A percentile compares a stretch with the other conserved stretches of the same genome.
phyloP scores from a whole-genome alignment of 371 early-diverging fungal genomes.

The Mucor racemosus region DNA sequence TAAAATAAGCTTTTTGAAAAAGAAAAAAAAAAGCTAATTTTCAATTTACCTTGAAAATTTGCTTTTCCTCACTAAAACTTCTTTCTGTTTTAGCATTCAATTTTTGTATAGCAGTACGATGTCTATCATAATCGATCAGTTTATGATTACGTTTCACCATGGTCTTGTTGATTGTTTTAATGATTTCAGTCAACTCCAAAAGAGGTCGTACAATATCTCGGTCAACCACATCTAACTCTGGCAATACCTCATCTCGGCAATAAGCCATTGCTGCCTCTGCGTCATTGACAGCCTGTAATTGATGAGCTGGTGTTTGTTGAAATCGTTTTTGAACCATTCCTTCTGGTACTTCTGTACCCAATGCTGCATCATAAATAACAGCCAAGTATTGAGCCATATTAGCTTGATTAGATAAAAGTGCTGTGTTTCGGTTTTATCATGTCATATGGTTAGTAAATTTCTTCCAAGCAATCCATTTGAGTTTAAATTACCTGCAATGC shows the following conservation, averaged over 20 bases:
- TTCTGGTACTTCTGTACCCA: conserved; percentile 37
- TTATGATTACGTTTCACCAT: conserved; percentile 85
- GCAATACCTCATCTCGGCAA: conserved; percentile 60
- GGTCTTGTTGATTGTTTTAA: conserved; percentile 72
- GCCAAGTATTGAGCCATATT: conserved; percentile 63
- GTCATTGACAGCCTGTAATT: conserved; percentile 62
- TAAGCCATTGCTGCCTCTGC: conserved; percentile 59
- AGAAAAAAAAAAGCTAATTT: background rate
- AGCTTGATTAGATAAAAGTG: conserved; percentile 67
- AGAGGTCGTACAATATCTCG: conserved; percentile 72
- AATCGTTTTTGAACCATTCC: conserved; percentile 42
- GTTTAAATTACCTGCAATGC: conserved; percentile 55
- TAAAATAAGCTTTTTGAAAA: background rate
- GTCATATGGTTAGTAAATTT: no score
- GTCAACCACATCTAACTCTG: conserved; percentile 76
- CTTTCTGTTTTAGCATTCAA: conserved; percentile 69
- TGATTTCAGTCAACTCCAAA: conserved; percentile 64
- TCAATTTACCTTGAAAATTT: conserved; percentile 60
- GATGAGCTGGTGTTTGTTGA: conserved; percentile 48
- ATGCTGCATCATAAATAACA: conserved; percentile 52
- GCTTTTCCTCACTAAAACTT: conserved; percentile 74
- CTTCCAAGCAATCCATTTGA: background rate
- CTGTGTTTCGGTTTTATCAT: conserved; percentile 20
- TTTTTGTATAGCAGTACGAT: conserved; percentile 69
- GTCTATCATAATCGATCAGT: conserved; percentile 84